Conservation (phyloP, 768 basidiomycete genomes). For the Fibroporia radiculosa region DNA sequence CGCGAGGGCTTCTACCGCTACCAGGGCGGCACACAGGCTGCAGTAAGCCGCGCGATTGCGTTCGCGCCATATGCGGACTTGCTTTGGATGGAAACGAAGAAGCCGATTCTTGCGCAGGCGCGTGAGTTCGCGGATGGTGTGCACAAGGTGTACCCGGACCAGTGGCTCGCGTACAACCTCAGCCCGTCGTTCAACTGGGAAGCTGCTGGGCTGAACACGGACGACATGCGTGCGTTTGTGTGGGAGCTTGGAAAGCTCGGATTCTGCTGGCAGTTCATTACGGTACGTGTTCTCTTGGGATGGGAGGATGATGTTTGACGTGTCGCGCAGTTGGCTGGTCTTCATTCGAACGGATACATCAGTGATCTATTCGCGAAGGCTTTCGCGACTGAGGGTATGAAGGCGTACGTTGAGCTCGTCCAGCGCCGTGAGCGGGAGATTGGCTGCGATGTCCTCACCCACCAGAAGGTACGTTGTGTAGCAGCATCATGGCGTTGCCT, state of each 20-base stretch:
- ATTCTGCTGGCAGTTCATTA: conserved; percentile 99
- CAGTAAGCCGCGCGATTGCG: conserved; percentile 84
- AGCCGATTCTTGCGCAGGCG: conserved; percentile 87
- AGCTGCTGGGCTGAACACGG: conserved; percentile 79
- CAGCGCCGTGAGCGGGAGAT: conserved; percentile 91
- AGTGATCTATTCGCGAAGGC: conserved; percentile 85
- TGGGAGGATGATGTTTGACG: background rate
- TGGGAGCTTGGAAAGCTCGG: conserved; percentile 95
- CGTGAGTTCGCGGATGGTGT: conserved; percentile 89
- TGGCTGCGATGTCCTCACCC: conserved; percentile 93
- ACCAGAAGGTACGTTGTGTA: conserved; percentile 66
- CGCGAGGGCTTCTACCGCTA: conserved; percentile 97
- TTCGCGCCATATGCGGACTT: conserved; percentile 92
- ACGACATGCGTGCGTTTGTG: conserved; percentile 82
- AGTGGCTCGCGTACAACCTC: conserved; percentile 96
- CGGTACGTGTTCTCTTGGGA: conserved; percentile 43
- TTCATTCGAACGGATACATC: conserved; percentile 97
- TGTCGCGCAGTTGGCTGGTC: conserved; percentile 71
- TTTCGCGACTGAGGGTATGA: conserved; percentile 95
- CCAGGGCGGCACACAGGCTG: conserved; percentile 94
- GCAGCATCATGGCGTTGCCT: background rate
- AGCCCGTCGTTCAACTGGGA: conserved; percentile 94
- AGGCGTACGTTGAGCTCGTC: conserved; percentile 93
- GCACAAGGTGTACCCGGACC: conserved; percentile 69
- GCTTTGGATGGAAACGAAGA: conserved; percentile 96